Evolutionary conservation across 768 basidiomycete genomes (phyloP).

Genomic region (Cyclocybe aegerita): DNA sequence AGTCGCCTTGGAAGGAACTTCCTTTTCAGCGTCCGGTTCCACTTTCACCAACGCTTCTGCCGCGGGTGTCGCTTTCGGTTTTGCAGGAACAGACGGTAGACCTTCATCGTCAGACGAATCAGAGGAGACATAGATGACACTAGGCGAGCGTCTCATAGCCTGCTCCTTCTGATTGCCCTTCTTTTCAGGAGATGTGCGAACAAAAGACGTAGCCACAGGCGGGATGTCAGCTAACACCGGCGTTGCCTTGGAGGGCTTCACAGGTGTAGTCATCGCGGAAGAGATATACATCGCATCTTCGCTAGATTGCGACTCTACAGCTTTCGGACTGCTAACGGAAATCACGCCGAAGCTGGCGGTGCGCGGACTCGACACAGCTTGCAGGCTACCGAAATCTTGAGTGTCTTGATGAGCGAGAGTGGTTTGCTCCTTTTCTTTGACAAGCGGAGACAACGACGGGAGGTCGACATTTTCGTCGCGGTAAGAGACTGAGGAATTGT

Average conservation of each 20-base stretch:
- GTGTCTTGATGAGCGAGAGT: no score
- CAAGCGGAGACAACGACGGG: not conserved
- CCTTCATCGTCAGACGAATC: not conserved
- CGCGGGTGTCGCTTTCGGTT: not conserved
- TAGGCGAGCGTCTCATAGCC: not conserved
- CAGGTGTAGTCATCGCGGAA: not conserved
- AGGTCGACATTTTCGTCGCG: not conserved
- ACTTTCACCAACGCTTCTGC: not conserved
- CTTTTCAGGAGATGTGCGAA: slow-evolving; percentile 1
- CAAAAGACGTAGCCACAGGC: not conserved
- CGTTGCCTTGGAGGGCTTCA: not conserved
- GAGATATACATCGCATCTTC: not conserved
- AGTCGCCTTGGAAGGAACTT: no score
- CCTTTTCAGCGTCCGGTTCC: no score
- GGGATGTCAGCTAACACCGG: not conserved
- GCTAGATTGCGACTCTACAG: not conserved
- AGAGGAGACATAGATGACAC: slow-evolving; percentile 4
- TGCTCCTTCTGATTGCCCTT: not conserved
- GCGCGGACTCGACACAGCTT: no score
- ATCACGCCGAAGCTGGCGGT: no score
- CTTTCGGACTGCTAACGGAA: not conserved
- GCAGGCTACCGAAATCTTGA: no score
- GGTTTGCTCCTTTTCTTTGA: not conserved
- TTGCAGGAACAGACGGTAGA: not conserved
- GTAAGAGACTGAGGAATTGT: not conserved